These are phyloP conservation scores for Pseudofabraea citricarpa DNA, from an alignment of 2,329 filamentous ascomycete species.

Conservation along the genomic window DNA sequence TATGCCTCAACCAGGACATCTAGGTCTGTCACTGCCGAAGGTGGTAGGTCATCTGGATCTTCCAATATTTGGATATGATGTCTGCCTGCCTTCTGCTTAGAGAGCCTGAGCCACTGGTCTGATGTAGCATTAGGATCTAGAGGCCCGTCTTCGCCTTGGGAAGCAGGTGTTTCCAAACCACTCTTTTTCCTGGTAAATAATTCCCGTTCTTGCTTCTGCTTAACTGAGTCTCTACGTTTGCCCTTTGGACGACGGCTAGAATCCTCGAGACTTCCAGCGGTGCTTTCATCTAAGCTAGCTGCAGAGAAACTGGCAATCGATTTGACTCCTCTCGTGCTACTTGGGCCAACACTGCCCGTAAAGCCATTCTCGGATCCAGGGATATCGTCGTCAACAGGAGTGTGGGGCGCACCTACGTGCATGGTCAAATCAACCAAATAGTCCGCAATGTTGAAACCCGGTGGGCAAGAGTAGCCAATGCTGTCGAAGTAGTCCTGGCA, in stretches of 20 bases:
- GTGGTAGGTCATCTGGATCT: constrained; percentile 61
- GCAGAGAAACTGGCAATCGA: constrained; percentile 83
- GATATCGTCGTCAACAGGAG: constrained; percentile 50
- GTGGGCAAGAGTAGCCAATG: constrained; percentile 87
- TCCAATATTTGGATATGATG: constrained; percentile 60
- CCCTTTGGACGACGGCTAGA: constrained; percentile 60
- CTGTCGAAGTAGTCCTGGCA: constrained; percentile 92
- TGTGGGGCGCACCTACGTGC: constrained; percentile 68
- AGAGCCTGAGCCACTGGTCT: constrained; percentile 57
- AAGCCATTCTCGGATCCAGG: constrained; percentile 60
- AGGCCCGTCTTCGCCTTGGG: constrained; percentile 54
- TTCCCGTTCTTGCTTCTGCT: constrained; percentile 80
- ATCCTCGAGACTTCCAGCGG: constrained; percentile 52
- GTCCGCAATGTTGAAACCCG: constrained; percentile 98
- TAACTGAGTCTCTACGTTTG: constrained; percentile 75
- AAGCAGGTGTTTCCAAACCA: constrained; percentile 56
- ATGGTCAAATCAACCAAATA: constrained; percentile 97
- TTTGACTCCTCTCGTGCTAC: constrained; percentile 83
- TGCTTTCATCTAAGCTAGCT: constrained; percentile 61
- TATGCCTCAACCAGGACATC: constrained; percentile 78
- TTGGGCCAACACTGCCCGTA: constrained; percentile 67
- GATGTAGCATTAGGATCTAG: constrained; percentile 36
- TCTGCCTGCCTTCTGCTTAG: constrained; percentile 43
- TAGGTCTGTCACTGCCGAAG: constrained; percentile 68
- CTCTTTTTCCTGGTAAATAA: constrained; percentile 81